Evolutionary conservation across 75 land plant genomes (phyloP).

Genomic region (Selaginella tamariscina): DNA sequence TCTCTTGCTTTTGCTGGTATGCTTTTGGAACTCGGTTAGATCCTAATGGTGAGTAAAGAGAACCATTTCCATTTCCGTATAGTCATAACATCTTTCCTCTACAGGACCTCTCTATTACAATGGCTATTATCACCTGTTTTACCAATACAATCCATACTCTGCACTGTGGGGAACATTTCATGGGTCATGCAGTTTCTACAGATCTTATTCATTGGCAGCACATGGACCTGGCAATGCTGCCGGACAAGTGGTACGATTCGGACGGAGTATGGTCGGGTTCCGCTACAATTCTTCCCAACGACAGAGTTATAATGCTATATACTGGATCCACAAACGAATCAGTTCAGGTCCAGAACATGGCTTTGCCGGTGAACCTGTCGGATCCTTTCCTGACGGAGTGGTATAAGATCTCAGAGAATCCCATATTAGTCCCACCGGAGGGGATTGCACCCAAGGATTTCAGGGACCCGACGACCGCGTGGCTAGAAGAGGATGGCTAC

Average conservation of each 20-base stretch:
- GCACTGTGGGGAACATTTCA: conserved; percentile 31
- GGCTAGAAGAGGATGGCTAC: conserved; percentile 23
- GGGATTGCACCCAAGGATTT: conserved; percentile 15
- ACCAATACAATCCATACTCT: conserved; percentile 34
- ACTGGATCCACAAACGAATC: conserved; percentile 21
- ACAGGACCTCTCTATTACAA: conserved; percentile 38
- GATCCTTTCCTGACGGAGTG: conserved; percentile 34
- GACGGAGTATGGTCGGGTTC: conserved; percentile 29
- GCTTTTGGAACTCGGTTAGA: background rate
- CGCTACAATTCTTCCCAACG: conserved; percentile 12
- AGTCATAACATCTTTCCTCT: background rate
- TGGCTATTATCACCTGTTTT: conserved; percentile 37
- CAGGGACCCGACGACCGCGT: conserved; percentile 39
- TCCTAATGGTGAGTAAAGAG: conserved; percentile 15
- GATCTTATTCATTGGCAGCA: conserved; percentile 33
- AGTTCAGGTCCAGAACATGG: conserved; percentile 25
- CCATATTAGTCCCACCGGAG: conserved; percentile 5
- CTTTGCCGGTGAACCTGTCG: conserved; percentile 19
- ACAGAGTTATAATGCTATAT: conserved; percentile 17
- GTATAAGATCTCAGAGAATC: conserved; percentile 30
- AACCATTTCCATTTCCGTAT: background rate
- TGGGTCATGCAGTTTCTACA: conserved; percentile 42
- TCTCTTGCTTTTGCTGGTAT: background rate
- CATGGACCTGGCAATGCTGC: conserved; percentile 21
- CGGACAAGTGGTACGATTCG: conserved; percentile 24